phyloP scores from a whole-genome alignment of 768 basidiomycete species.

The Collybiopsis confluens region DNA sequence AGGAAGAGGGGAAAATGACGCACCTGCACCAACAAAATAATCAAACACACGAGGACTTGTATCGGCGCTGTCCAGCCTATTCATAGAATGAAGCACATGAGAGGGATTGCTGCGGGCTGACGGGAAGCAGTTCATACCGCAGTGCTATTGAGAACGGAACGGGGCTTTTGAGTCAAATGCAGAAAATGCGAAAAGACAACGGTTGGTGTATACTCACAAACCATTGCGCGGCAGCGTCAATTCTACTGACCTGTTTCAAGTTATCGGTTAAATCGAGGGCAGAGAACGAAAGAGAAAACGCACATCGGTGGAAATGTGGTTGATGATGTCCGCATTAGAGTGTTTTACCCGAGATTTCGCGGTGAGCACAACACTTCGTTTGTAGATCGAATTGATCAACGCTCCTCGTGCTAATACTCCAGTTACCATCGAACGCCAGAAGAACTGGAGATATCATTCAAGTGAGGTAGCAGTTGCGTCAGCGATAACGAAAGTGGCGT shows the following conservation, averaged over 20 bases:
- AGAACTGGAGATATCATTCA: slow-evolving; percentile 40
- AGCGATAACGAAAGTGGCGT: background rate
- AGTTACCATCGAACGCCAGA: slow-evolving; percentile 64
- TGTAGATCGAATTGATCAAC: slow-evolving; percentile 67
- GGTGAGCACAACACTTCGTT: slow-evolving; percentile 60
- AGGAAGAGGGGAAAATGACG: slow-evolving; percentile 4
- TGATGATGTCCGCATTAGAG: slow-evolving; percentile 57
- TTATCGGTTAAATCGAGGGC: background rate
- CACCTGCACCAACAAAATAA: slow-evolving; percentile 57
- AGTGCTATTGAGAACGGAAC: background rate
- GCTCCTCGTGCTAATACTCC: slow-evolving; percentile 64
- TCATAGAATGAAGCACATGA: background rate
- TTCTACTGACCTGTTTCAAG: slow-evolving; percentile 52
- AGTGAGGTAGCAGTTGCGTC: slow-evolving; percentile 3
- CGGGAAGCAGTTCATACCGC: background rate
- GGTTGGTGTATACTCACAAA: slow-evolving; percentile 43
- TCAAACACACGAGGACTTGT: slow-evolving; percentile 55
- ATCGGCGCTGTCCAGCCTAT: slow-evolving; percentile 69
- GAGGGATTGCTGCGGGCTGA: background rate
- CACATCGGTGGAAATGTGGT: slow-evolving; percentile 65
- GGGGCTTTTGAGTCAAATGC: too few relatives aligned
- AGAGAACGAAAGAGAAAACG: slow-evolving; percentile 17
- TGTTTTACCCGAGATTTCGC: slow-evolving; percentile 61
- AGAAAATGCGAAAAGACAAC: background rate
- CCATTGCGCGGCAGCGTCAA: slow-evolving; percentile 66